phyloP scores from a whole-genome alignment of 768 basidiomycete genomes.

The Leccinum obscurum region DNA sequence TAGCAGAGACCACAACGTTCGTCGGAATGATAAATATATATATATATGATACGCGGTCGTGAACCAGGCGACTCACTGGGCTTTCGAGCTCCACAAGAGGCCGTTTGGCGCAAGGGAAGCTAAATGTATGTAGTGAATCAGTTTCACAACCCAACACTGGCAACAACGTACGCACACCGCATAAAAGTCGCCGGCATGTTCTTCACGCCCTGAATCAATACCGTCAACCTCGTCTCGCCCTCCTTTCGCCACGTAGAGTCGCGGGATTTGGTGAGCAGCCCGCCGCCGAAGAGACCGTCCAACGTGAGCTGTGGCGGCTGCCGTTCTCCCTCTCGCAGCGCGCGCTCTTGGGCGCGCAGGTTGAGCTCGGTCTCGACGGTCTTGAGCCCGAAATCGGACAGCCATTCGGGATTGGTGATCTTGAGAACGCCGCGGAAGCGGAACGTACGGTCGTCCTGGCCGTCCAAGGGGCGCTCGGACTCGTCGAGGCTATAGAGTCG shows the following conservation, averaged over 20 bases:
- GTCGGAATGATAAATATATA: not conserved
- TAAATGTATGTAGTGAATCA: conserved; percentile 9
- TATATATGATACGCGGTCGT: not conserved
- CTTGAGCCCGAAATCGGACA: conserved; percentile 46
- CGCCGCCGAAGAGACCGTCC: conserved; percentile 31
- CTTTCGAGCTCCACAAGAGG: conserved; percentile 32
- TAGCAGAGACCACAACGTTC: conserved; percentile 19
- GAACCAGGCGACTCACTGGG: conserved; percentile 23
- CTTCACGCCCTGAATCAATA: conserved; percentile 45
- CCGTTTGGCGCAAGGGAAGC: conserved; percentile 33
- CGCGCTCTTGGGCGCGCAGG: conserved; percentile 36
- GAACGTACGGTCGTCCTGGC: conserved; percentile 35
- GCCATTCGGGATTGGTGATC: conserved; percentile 47
- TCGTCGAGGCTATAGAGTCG: conserved; percentile 43
- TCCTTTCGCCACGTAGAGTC: conserved; percentile 18
- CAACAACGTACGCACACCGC: conserved; percentile 30
- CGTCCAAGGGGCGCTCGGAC: conserved; percentile 40
- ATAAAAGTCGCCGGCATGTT: conserved; percentile 42
- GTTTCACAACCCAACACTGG: not conserved
- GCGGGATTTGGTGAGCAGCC: conserved; percentile 15
- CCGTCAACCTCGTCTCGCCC: conserved; percentile 32
- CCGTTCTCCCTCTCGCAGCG: conserved; percentile 22
- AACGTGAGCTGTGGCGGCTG: conserved; percentile 36
- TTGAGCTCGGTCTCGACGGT: conserved; percentile 47
- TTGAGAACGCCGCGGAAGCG: conserved; percentile 53